Evolutionary conservation across 1,139 yeast genomes (phyloP).

Genomic region (Candida tetrigidarum): DNA sequence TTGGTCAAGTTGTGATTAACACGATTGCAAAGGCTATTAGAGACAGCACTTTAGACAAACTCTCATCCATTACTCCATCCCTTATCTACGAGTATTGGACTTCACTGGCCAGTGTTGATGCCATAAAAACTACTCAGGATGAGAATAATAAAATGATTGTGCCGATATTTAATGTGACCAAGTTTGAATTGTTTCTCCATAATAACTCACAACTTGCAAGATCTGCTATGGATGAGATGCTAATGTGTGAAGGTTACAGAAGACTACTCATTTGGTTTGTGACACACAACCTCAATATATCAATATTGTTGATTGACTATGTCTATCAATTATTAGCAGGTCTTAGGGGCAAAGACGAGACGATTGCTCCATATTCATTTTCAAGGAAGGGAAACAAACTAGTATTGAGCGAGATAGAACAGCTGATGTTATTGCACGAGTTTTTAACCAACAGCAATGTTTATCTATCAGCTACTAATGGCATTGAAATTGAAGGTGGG

Average conservation of each 20-base stretch:
- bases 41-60: constrained; percentile 24
- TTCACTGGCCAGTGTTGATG: constrained; percentile 32
- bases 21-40: constrained; percentile 58
- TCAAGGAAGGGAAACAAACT: constrained; percentile 57
- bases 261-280: constrained; percentile 68
- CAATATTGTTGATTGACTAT: constrained; percentile 56
- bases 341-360: constrained; percentile 46
- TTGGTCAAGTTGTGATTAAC: constrained; percentile 46
- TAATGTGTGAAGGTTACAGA: constrained; percentile 66
- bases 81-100: constrained; percentile 51
- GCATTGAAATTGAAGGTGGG: constrained; percentile 40
- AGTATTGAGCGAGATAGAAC: constrained; percentile 58
- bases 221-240: constrained; percentile 65
- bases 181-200: constrained; percentile 41
- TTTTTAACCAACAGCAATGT: constrained; percentile 60
- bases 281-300: constrained; percentile 61
- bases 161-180: constrained; percentile 47
- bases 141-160: constrained; percentile 33
- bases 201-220: constrained; percentile 50
- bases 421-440: constrained; percentile 70
- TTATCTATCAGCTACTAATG: constrained; percentile 47
- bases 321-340: constrained; percentile 63
- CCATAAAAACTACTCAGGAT: constrained; percentile 27
- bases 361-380: constrained; percentile 39
- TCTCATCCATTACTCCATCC: constrained; percentile 47